phyloP scores from a whole-genome alignment of 805 yeast genomes.

The Candida easanensis region DNA sequence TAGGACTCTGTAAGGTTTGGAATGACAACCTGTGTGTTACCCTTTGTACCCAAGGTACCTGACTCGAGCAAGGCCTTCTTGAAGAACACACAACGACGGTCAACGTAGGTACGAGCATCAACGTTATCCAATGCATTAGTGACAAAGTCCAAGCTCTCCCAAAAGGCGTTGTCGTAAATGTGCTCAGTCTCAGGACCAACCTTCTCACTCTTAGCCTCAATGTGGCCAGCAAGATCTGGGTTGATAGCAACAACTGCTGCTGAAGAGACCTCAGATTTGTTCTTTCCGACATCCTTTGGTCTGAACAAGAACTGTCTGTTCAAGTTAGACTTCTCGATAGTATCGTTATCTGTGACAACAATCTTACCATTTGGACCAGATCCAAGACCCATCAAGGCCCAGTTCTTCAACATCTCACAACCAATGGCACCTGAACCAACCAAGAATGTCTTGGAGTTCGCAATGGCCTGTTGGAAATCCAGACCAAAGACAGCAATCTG shows the following conservation, averaged over 20 bases:
- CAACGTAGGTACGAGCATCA: slow-evolving; percentile 97
- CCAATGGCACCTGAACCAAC: slow-evolving; percentile 99
- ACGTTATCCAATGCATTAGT: slow-evolving; percentile 97
- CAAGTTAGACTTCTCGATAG: slow-evolving; percentile 92
- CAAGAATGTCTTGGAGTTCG: slow-evolving; percentile 78
- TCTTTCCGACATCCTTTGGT: slow-evolving; percentile 88
- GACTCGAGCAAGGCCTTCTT: slow-evolving; percentile 89
- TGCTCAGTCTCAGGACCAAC: slow-evolving; percentile 93
- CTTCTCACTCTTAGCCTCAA: slow-evolving; percentile 75
- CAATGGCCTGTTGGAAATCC: slow-evolving; percentile 66
- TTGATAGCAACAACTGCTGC: slow-evolving; percentile 82
- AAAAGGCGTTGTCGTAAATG: slow-evolving; percentile 79
- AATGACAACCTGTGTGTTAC: slow-evolving; percentile 94
- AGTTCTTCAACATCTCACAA: slow-evolving; percentile 95
- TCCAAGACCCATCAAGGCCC: slow-evolving; percentile 97
- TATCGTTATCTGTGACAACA: slow-evolving; percentile 86
- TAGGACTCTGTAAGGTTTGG: slow-evolving; percentile 94
- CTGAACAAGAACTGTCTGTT: slow-evolving; percentile 96
- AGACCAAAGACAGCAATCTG: slow-evolving; percentile 93
- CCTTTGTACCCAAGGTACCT: slow-evolving; percentile 97
- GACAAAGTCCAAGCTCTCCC: slow-evolving; percentile 82
- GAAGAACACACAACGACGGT: slow-evolving; percentile 92
- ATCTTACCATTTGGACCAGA: slow-evolving; percentile 88
- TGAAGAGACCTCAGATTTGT: slow-evolving; percentile 89
- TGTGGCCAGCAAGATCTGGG: slow-evolving; percentile 75